Evolutionary conservation across 352 stramenopile species (phyloP).

Genomic region (Pythium phragmiticola): DNA sequence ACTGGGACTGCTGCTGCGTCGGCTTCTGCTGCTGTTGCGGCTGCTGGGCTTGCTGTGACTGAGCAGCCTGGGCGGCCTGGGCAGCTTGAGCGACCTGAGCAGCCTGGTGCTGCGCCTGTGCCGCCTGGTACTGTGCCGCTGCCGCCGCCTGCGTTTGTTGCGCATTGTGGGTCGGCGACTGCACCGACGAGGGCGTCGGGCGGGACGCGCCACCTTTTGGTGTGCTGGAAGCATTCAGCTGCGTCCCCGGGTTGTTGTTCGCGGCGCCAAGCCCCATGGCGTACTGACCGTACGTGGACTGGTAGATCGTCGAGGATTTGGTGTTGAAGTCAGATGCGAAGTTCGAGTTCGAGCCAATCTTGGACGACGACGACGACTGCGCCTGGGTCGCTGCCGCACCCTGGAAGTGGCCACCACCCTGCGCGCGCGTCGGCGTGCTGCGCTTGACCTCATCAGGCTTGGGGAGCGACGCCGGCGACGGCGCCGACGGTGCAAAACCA

Average conservation of each 20-base stretch:
- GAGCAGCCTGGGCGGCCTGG: conserved; percentile 16
- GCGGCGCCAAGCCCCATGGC: conserved; percentile 65
- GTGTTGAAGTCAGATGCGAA: conserved; percentile 56
- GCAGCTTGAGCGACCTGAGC: conserved; percentile 16
- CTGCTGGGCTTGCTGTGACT: conserved; percentile 33
- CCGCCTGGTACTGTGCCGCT: conserved; percentile 23
- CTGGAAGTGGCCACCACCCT: conserved; percentile 27
- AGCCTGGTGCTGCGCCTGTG: conserved; percentile 21
- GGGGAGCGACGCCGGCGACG: conserved; percentile 80
- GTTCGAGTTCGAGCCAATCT: conserved; percentile 51
- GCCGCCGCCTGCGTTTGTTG: conserved; percentile 26
- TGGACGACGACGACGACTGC: conserved; percentile 37
- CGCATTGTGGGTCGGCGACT: conserved; percentile 61
- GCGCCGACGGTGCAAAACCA: conserved; percentile 64
- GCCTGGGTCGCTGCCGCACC: conserved; percentile 44
- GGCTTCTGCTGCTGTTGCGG: conserved; percentile 32
- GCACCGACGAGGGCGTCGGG: conserved; percentile 28
- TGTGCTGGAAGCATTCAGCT: conserved; percentile 39
- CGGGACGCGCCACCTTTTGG: conserved; percentile 42
- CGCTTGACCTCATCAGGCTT: conserved; percentile 87
- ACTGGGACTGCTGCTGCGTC: conserved; percentile 14
- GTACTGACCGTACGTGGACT: conserved; percentile 80
- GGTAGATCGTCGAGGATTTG: conserved; percentile 67
- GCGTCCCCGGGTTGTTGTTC: conserved; percentile 30
- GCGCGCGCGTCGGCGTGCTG: conserved; percentile 56